Evolutionary conservation across 163 green algal species (phyloP).

Genomic region (Scenedesmus sp.): DNA sequence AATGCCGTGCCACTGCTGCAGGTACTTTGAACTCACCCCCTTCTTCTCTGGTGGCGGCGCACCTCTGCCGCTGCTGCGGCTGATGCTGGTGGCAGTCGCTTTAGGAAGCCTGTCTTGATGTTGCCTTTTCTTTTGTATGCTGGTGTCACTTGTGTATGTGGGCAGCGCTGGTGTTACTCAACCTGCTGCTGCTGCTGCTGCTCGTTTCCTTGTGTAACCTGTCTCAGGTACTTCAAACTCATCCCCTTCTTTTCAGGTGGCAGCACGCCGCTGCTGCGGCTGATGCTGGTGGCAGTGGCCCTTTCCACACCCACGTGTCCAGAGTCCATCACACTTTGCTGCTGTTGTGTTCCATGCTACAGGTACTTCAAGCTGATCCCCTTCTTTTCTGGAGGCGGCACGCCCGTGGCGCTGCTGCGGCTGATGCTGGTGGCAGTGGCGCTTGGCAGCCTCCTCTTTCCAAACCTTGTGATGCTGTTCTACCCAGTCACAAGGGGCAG

Average conservation of each 20-base stretch:
- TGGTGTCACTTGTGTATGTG: no score
- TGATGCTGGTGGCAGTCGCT: neutral
- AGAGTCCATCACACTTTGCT: neutral
- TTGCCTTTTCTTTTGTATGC: no score
- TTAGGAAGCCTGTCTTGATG: no score
- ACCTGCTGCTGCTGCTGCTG: no score
- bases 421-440: neutral
- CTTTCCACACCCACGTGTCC: neutral
- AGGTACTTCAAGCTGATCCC: constrained; percentile 1
- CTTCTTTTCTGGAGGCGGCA: neutral
- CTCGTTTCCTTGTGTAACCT: no score
- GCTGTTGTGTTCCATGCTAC: neutral
- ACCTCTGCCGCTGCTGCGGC: neutral
- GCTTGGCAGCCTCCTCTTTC: neutral
- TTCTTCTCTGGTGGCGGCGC: neutral
- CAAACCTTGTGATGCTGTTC: constrained; percentile 48
- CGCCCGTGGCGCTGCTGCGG: neutral
- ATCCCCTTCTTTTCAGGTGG: constrained; percentile 13
- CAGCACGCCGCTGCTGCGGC: constrained; percentile 4
- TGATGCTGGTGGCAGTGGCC: neutral
- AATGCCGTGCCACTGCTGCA: neutral
- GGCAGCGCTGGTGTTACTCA: no score
- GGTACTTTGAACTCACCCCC: neutral
- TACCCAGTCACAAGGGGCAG: constrained; percentile 27
- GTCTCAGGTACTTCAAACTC: neutral